Evolutionary conservation across 2,329 filamentous ascomycete species (phyloP), one percentile per base, ranked within the genome.

Genomic region (Penicillium sp.): DNA sequence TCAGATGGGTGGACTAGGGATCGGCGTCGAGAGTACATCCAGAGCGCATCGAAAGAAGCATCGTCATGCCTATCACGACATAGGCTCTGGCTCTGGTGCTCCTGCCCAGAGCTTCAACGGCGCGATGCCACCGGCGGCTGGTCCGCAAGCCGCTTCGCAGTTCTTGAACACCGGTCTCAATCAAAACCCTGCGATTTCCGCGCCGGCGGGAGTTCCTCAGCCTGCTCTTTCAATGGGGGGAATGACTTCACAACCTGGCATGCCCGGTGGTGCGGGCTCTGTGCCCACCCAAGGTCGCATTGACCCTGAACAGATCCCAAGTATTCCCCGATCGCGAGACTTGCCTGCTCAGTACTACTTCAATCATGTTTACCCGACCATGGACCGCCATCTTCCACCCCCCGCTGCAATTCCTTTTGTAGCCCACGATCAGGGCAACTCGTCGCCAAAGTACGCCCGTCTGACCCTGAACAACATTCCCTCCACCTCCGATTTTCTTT

Each of bases 381-480:
- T 97, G 73, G 91, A 97, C 71, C 87, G 87, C 50, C 90, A 95
- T 65, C 78, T 95, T 2, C 90, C 93, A 9, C 93, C 93, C 40
- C 90, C 93, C 2, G 88, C 90, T 11, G 82, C 86, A 4, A 80
- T 93, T 24, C 90, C 93, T 2, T 97, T 93, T 63, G 86, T 96
- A 34, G 88, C 90, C n/a, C 88, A 84, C 61, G 93, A 98, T 61
- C 93, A 98, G 69, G 93, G 93, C 60, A 98, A 96, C 67, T 85
- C 93, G 4, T 96, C 93, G 11, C 93, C 93, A 32, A 96, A 96
- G 69, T 93, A 88, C 66, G 87, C 90, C 42, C 84, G 93, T 47
- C 79, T 98, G 48, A 95, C 90, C 0, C 75, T 97, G 68, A 98
- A 95, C 72, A 95, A 86, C 69, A 94, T 98, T 52, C 93, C 93